Evolutionary conservation across 2,329 filamentous ascomycete species (phyloP), one percentile per base, ranked within the genome.

Genomic region (Fusarium compactum): DNA sequence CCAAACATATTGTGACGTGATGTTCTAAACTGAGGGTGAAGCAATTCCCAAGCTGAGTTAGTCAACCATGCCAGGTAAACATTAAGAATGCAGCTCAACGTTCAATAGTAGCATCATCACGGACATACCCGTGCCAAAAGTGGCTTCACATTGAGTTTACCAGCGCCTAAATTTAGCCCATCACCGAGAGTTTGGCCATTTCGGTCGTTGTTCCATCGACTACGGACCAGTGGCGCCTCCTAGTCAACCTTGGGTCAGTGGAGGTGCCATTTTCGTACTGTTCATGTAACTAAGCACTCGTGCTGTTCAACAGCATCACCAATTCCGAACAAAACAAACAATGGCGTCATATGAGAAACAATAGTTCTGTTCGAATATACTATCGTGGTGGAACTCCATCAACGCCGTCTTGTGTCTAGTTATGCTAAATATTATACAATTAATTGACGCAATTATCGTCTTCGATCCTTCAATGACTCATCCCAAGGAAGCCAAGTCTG

Each of bases 401-500:
- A 66, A 67, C 63, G 41, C 63, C 61, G 24, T 10, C 54, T 41
- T 44, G 3, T 27, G 55, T 62, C 43, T 66, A 62, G 41, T 8
- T 50, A 62, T 56, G 30, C 62, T 62, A 51, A 41, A 29, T 38
- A 53, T 15, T 30, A 59, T 47, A 52, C 34, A 45, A 48, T 52
- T 52, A 41, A 43, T 40, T 48, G 54, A 40, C 25, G 20, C 24
- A 32, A 51, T 20, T 29, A 47, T 46, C 14, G n/a, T 18, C 24
- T 46, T 30, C 53, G 62, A 18, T 27, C 46, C n/a, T 57, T 53
- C 18, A 71, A 38, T 43, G 71, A 71, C 53, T 74, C 72, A 38
- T 74, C 71, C 72, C 84, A 86, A 0, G 78, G 74, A 62, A 79
- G 69, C 78, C 82, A 85, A 9, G 65, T 76, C 73, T 86, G 83